Percentiles rank a stretch among this genome's conserved stretches.
Evolutionary conservation across 1,284 basidiomycete genomes (phyloP).

Genomic region (Rhodotorula sp.): DNA sequence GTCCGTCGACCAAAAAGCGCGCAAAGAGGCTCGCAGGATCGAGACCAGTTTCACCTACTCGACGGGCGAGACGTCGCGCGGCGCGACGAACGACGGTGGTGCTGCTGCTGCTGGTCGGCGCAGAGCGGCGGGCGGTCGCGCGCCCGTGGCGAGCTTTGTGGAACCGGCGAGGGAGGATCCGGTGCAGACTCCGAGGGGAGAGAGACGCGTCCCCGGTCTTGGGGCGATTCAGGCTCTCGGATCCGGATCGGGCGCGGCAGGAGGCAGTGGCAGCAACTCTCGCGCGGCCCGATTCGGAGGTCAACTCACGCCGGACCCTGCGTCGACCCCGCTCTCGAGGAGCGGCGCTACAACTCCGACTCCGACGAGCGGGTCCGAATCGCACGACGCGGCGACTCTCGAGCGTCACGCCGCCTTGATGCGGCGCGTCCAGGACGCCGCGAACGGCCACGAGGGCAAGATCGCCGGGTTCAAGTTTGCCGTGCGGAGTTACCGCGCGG

Average conservation of each 20-base stretch:
- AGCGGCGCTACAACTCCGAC: conserved; percentile 16
- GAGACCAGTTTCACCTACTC: conserved; percentile 73
- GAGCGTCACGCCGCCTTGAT: conserved; percentile 63
- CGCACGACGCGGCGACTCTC: conserved; percentile 14
- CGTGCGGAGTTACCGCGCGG: conserved; percentile 72
- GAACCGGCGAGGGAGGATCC: conserved; percentile 24
- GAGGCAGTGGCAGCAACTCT: conserved; percentile 10
- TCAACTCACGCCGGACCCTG: conserved; percentile 17
- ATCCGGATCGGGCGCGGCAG: background rate
- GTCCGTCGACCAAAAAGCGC: conserved; percentile 57
- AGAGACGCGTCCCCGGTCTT: conserved; percentile 48
- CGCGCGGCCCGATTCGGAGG: conserved; percentile 23
- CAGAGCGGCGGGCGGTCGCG: conserved; percentile 21
- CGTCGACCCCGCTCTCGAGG: conserved; percentile 2
- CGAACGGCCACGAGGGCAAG: conserved; percentile 69
- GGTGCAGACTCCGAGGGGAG: conserved; percentile 14
- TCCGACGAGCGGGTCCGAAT: background rate
- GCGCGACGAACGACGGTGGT: background rate
- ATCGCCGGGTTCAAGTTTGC: conserved; percentile 75
- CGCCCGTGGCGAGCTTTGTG: conserved; percentile 30
- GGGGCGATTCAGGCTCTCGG: conserved; percentile 48
- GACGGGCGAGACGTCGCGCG: conserved; percentile 26
- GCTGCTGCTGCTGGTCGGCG: conserved; percentile 48
- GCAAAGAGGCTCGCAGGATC: conserved; percentile 72
- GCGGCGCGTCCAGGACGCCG: conserved; percentile 64